These are phyloP conservation scores for Trichoderma reesei DNA, from an alignment of 495 filamentous ascomycete species.

Conservation along the genomic window DNA sequence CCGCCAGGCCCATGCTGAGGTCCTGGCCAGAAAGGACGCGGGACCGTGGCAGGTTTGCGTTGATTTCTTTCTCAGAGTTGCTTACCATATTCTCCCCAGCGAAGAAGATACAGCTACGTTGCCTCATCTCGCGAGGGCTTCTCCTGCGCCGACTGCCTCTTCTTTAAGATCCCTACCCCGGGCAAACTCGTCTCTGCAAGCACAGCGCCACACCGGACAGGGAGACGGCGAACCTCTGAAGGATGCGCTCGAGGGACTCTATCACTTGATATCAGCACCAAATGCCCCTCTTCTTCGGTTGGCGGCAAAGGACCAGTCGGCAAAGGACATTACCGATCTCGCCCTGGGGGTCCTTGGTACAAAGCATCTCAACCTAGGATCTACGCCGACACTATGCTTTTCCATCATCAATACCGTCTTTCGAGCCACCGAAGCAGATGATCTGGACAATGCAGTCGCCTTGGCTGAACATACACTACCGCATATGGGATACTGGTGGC, in stretches of 20 bases:
- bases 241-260: constrained; percentile 58
- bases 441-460: constrained; percentile 48
- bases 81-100: background rate
- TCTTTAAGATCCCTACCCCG: constrained; percentile 21
- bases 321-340: constrained; percentile 46
- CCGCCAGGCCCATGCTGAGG: constrained; percentile 67
- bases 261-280: constrained; percentile 51
- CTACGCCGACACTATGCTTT: constrained; percentile 60
- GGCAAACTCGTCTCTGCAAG: constrained; percentile 18
- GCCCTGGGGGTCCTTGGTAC: constrained; percentile 54
- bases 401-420: constrained; percentile 65
- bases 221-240: constrained; percentile 4
- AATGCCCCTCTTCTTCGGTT: constrained; percentile 64
- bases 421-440: constrained; percentile 53
- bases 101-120: background rate
- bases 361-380: constrained; percentile 45
- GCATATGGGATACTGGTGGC: constrained; percentile 64
- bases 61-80: constrained; percentile 46
- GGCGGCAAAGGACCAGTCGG: constrained; percentile 20
- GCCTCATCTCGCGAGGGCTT: constrained; percentile 20
- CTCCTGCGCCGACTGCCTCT: constrained; percentile 29
- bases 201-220: background rate
- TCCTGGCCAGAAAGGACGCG: constrained; percentile 41
- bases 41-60: constrained; percentile 59
- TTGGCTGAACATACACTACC: constrained; percentile 54